Conservation (phyloP, 345 rosid species). For the Brassica rapa region DNA sequence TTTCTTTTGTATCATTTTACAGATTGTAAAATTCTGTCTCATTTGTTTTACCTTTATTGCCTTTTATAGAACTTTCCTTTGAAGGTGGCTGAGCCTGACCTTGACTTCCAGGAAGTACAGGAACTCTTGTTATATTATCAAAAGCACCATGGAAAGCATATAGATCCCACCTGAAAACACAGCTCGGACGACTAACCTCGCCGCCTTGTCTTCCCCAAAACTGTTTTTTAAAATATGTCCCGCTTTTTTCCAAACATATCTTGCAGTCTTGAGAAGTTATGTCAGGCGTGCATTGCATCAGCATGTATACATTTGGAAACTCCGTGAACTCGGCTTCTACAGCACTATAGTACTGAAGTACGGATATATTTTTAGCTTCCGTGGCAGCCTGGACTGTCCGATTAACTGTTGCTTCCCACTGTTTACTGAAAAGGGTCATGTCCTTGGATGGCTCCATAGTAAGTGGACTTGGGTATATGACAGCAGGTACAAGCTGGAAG, state of each 20-base stretch:
- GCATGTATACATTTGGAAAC: slow-evolving; percentile 11
- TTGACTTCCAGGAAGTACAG: background rate
- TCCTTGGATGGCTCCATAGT: background rate
- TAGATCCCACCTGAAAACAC: slow-evolving; percentile 20
- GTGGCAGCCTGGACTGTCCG: background rate
- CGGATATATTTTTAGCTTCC: background rate
- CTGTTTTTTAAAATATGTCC: background rate
- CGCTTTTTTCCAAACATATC: background rate
- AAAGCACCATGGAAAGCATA: slow-evolving; percentile 22
- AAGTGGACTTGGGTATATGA: background rate
- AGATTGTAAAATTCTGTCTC: background rate
- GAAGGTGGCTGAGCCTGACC: background rate
- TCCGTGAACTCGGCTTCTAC: slow-evolving; percentile 14
- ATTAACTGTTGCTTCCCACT: slow-evolving; percentile 12
- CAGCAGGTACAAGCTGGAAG: background rate
- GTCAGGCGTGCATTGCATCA: slow-evolving; percentile 25
- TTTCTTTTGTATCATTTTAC: background rate
- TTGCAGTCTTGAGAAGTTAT: slow-evolving; percentile 1
- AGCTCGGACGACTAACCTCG: background rate
- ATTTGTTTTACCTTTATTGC: slow-evolving; percentile 15
- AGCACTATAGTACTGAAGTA: slow-evolving; percentile 1
- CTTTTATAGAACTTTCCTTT: background rate
- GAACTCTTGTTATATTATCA: slow-evolving; percentile 1
- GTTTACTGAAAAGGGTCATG: background rate
- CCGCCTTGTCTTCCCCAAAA: slow-evolving; percentile 4